These are phyloP conservation scores for Ophiosphaerella herpotricha DNA, from an alignment of 2,329 filamentous ascomycete species.

Conservation along the genomic window DNA sequence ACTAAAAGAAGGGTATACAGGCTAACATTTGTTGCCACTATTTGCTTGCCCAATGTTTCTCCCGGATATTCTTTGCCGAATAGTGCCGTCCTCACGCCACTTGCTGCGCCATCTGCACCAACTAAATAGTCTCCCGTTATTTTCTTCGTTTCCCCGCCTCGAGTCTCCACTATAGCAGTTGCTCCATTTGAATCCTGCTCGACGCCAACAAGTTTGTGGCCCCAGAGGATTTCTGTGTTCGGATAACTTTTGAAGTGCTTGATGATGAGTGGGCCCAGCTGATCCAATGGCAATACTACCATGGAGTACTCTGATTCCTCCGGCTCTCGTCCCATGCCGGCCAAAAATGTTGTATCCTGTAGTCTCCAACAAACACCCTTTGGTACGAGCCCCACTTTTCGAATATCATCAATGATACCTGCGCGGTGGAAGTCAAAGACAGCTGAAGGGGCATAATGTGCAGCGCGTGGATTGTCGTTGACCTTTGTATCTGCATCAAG, in stretches of 20 bases:
- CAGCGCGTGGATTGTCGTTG: conserved; percentile 65
- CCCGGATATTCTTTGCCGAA: conserved; percentile 57
- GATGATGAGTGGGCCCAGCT: conserved; percentile 33
- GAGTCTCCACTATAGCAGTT: conserved; percentile 33
- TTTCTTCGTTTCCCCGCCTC: conserved; percentile 28
- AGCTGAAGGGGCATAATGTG: conserved; percentile 64
- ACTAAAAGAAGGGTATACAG: background rate
- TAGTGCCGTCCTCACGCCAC: conserved; percentile 35
- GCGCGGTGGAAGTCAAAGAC: conserved; percentile 63
- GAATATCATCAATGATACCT: conserved; percentile 61
- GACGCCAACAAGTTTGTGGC: conserved; percentile 36
- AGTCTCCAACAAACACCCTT: conserved; percentile 53
- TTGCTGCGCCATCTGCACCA: conserved; percentile 43
- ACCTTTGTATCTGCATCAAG: conserved; percentile 61
- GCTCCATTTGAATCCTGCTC: conserved; percentile 37
- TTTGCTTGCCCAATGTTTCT: conserved; percentile 64
- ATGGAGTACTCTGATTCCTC: conserved; percentile 34
- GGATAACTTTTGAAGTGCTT: conserved; percentile 34
- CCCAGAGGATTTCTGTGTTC: conserved; percentile 37
- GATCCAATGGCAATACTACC: conserved; percentile 39
- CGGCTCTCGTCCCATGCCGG: conserved; percentile 36
- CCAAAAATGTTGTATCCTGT: conserved; percentile 37
- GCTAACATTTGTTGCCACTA: conserved; percentile 65
- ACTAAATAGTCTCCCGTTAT: conserved; percentile 38
- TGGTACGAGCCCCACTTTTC: conserved; percentile 49